phyloP scores from a whole-genome alignment of 805 yeast species.

The Nakazawaea ishiwadae region DNA sequence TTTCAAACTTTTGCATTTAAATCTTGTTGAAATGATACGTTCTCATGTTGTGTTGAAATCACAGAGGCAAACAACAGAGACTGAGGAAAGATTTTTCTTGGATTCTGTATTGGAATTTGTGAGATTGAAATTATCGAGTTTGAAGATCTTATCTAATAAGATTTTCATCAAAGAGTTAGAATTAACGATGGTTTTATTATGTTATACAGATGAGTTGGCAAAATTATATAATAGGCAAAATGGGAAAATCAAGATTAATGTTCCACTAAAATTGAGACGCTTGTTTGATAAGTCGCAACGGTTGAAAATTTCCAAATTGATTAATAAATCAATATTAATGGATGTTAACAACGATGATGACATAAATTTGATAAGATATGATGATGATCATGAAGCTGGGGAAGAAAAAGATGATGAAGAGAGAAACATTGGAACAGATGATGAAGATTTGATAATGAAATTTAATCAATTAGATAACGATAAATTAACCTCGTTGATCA shows the following conservation, averaged over 20 bases:
- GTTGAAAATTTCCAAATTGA: constrained; percentile 60
- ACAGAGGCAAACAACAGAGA: constrained; percentile 17
- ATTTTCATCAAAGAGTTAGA: constrained; percentile 70
- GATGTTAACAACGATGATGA: constrained; percentile 22
- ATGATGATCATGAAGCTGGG: constrained; percentile 13
- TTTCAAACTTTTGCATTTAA: constrained; percentile 67
- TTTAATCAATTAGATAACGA: constrained; percentile 17
- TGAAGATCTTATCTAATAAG: constrained; percentile 33
- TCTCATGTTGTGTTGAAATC: constrained; percentile 31
- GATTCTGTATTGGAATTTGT: constrained; percentile 53
- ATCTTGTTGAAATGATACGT: constrained; percentile 77
- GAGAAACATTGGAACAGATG: not conserved
- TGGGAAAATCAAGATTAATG: constrained; percentile 22
- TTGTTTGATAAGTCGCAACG: constrained; percentile 60
- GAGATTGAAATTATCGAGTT: constrained; percentile 39
- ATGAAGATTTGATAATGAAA: constrained; percentile 11
- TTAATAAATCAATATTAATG: constrained; percentile 60
- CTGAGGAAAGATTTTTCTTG: constrained; percentile 44
- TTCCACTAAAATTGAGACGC: constrained; percentile 51
- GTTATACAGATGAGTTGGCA: constrained; percentile 34
- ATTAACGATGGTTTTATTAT: constrained; percentile 75
- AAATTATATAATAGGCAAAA: constrained; percentile 4
- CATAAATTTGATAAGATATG: constrained; percentile 14
- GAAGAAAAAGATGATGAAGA: constrained; percentile 20
- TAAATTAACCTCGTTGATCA: constrained; percentile 21